Base-by-base conservation (phyloP, 805 yeast species). In the Wickerhamiella dianesei region DNA sequence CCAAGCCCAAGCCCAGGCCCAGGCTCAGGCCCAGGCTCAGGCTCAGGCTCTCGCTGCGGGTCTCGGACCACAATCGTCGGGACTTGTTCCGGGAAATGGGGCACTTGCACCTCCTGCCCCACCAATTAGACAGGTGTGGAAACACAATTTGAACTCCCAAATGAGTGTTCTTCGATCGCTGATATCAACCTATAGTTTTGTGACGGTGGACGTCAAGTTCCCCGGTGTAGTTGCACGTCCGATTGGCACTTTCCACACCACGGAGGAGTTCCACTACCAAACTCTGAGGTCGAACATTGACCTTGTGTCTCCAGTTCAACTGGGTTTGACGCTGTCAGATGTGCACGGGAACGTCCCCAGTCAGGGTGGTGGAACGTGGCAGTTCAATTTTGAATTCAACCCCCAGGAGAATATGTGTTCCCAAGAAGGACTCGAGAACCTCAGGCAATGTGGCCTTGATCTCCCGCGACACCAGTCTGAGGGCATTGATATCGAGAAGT, bases 161-260 rank as follows among this genome's bases (percentile, higher is more conserved):
- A 61, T 69, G 64, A 61, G 62, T 16, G 52, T 61, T 17, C 53
- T 69, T 36, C 60, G 69, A 18, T 64, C 62, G 45, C 56, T 66
- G 21, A 57, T 63, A 14, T 59, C 63, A 20, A 59, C 62, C 37
- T 68, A 65, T 56, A 65, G 64, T 42, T 64, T 61, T 45, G 57
- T 68, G 6, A 59, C 71, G 2, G 74, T 87, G 49, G 88, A 87
- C 56, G 87, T 94, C 42, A 97, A 92, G 63, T 87, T 92, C 60
- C 96, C 96, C 0, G 98, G 98, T 0, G 84, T 94, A 19, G 81
- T 89, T 21, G 95, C 95, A 2, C 75, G 98, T 56, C 98, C 98
- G 14, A 83, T 92, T 50, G 98, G 98, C 17, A 77, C 84, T 17
- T 92, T 92, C 65, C 77, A 85, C 56, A 79, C 92, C 2, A 83